Conservation (phyloP, 805 yeast species). For the Metschnikowia aberdeeniae region DNA sequence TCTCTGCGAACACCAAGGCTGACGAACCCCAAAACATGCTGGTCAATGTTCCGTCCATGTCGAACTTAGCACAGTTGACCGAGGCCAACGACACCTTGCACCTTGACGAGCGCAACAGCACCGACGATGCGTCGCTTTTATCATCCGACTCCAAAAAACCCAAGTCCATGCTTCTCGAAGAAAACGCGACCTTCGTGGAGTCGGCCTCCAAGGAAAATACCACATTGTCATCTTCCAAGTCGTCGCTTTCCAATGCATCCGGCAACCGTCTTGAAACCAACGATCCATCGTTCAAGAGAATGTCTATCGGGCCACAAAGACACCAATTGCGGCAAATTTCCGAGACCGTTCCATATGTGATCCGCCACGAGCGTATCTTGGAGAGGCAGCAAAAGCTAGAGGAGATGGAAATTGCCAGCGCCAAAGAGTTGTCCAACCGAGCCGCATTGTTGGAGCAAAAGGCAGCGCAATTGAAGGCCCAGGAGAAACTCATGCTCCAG, state of each 20-base stretch:
- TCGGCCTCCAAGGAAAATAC: slow-evolving; percentile 24
- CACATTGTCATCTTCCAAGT: slow-evolving; percentile 29
- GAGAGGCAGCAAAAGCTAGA: slow-evolving; percentile 76
- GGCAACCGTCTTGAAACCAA: slow-evolving; percentile 13
- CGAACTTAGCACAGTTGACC: slow-evolving; percentile 54
- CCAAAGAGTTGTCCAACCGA: slow-evolving; percentile 64
- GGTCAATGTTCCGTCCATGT: slow-evolving; percentile 48
- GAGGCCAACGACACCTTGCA: slow-evolving; percentile 16
- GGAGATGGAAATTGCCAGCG: slow-evolving; percentile 74
- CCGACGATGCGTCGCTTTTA: slow-evolving; percentile 17
- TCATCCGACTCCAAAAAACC: slow-evolving; percentile 24
- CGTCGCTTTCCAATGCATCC: slow-evolving; percentile 23
- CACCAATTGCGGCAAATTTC: slow-evolving; percentile 70
- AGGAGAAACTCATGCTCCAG: slow-evolving; percentile 53
- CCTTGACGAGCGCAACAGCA: slow-evolving; percentile 9
- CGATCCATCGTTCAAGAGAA: slow-evolving; percentile 35
- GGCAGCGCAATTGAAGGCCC: slow-evolving; percentile 66
- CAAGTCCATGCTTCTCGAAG: slow-evolving; percentile 36
- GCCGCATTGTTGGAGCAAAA: slow-evolving; percentile 75
- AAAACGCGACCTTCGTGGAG: slow-evolving; percentile 16
- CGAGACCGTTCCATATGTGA: slow-evolving; percentile 80
- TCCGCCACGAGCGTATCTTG: slow-evolving; percentile 69
- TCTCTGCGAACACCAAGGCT: slow-evolving; percentile 23
- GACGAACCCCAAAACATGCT: slow-evolving; percentile 15
- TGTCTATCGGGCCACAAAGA: slow-evolving; percentile 47